phyloP scores from a whole-genome alignment of 257 asterid species.

The Solanum microdontum region DNA sequence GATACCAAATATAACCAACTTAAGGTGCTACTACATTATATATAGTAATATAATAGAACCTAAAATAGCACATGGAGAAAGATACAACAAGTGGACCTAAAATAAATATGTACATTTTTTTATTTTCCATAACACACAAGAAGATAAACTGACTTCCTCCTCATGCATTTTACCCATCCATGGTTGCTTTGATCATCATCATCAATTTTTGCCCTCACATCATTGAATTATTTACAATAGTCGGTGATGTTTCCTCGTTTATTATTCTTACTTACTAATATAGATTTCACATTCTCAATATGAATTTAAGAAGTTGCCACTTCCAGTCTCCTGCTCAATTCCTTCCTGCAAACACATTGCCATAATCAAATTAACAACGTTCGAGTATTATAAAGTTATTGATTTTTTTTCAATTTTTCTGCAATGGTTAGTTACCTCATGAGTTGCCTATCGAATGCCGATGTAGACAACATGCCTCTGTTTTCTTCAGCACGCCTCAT shows the following conservation, averaged over 20 bases:
- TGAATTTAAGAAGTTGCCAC: background rate
- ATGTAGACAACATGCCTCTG: constrained; percentile 55
- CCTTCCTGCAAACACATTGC: constrained; percentile 1
- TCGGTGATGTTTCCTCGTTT: background rate
- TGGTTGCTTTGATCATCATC: background rate
- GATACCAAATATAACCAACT: background rate
- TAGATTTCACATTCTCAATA: background rate
- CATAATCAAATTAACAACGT: background rate
- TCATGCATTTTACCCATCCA: background rate
- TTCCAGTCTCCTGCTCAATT: background rate
- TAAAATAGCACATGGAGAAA: background rate
- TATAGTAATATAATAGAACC: background rate
- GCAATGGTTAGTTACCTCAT: constrained; percentile 46
- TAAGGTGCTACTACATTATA: background rate
- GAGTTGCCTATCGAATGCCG: constrained; percentile 42
- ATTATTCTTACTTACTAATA: background rate
- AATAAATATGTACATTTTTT: background rate
- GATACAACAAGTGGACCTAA: background rate
- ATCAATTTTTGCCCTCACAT: background rate
- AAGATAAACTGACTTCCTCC: background rate
- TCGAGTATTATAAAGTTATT: background rate
- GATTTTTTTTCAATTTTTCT: too few species aligned
- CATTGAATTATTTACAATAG: background rate
- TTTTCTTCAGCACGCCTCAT: constrained; percentile 91
- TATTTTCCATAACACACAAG: background rate